A percentile compares a stretch with the other conserved stretches of the same genome.
These are phyloP conservation scores for Cyberlindnera amylophila DNA, from an alignment of 805 yeast genomes.

Conservation along the genomic window DNA sequence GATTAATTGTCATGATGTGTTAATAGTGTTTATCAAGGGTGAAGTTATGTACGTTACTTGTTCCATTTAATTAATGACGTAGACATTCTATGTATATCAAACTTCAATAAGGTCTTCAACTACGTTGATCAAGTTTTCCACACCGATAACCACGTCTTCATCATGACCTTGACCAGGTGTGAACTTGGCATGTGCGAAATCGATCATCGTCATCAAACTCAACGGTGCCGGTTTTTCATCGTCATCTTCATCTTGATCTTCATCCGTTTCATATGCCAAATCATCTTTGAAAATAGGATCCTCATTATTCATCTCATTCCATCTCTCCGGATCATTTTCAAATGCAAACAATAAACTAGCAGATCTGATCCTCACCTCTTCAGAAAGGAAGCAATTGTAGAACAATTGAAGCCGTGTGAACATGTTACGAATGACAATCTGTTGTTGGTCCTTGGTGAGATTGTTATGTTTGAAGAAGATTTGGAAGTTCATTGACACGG, in stretches of 20 bases:
- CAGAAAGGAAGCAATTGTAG: slow-evolving; percentile 56
- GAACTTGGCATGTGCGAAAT: slow-evolving; percentile 82
- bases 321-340: slow-evolving; percentile 60
- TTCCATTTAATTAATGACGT: no score
- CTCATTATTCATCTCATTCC: slow-evolving; percentile 41
- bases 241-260: slow-evolving; percentile 31
- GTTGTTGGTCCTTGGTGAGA: slow-evolving; percentile 31
- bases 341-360: slow-evolving; percentile 70
- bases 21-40: no score
- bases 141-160: slow-evolving; percentile 64
- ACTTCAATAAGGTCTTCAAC: slow-evolving; percentile 35
- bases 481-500: slow-evolving; percentile 42
- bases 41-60: slow-evolving; percentile 4
- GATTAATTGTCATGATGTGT: no score
- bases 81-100: no score
- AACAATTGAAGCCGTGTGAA: slow-evolving; percentile 60
- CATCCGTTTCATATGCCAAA: slow-evolving; percentile 31
- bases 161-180: slow-evolving; percentile 66
- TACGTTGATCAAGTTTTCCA: slow-evolving; percentile 52
- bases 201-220: slow-evolving; percentile 68
- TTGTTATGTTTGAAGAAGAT: slow-evolving; percentile 40
- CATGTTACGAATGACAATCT: slow-evolving; percentile 42
- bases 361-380: slow-evolving; percentile 64
- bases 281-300: slow-evolving; percentile 40
- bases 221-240: slow-evolving; percentile 33